A percentile compares a stretch with the other conserved stretches of the same genome.
Conservation (phyloP, 208 protist species). For the Leishmania lainsoni region DNA sequence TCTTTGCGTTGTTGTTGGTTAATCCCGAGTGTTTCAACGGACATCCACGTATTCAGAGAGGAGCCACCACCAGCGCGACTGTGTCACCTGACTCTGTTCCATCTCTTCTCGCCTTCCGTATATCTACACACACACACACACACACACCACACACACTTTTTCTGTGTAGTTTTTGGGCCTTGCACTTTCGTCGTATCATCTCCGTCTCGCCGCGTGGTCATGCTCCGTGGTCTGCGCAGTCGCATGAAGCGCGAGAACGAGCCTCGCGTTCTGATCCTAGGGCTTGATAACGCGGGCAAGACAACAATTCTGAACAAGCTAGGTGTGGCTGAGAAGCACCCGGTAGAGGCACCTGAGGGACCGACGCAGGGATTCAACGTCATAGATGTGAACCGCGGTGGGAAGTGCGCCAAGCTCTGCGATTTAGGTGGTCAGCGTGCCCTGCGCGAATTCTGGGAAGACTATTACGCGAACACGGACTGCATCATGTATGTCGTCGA, state of each 20-base stretch:
- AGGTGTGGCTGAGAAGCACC: conserved; percentile 67
- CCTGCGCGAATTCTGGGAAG: conserved; percentile 98
- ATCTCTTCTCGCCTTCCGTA: not conserved
- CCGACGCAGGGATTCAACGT: conserved; percentile 99
- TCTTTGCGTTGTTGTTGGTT: not conserved
- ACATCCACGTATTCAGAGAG: not conserved
- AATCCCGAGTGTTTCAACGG: not conserved
- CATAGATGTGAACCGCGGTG: conserved; percentile 94
- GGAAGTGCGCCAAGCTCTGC: conserved; percentile 98
- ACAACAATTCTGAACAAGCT: conserved; percentile 96
- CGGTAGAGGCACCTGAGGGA: conserved; percentile 91
- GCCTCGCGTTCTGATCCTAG: conserved; percentile 94
- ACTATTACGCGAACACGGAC: conserved; percentile 98
- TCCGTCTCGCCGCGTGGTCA: conserved; percentile 9
- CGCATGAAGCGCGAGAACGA: conserved; percentile 92
- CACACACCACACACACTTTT: not conserved
- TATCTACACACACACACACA: not conserved
- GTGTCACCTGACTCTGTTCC: not conserved
- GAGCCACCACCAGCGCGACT: not conserved
- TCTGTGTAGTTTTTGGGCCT: not conserved
- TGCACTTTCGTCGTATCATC: not conserved
- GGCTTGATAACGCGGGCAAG: conserved; percentile 97
- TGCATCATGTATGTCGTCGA: conserved; percentile 98
- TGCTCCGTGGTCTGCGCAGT: conserved; percentile 86
- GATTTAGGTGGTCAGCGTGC: conserved; percentile 99